Percentiles rank a stretch among this genome's conserved stretches.
These are phyloP conservation scores for Mycothermus thermophilus DNA, from an alignment of 495 filamentous ascomycete genomes.

Conservation along the genomic window DNA sequence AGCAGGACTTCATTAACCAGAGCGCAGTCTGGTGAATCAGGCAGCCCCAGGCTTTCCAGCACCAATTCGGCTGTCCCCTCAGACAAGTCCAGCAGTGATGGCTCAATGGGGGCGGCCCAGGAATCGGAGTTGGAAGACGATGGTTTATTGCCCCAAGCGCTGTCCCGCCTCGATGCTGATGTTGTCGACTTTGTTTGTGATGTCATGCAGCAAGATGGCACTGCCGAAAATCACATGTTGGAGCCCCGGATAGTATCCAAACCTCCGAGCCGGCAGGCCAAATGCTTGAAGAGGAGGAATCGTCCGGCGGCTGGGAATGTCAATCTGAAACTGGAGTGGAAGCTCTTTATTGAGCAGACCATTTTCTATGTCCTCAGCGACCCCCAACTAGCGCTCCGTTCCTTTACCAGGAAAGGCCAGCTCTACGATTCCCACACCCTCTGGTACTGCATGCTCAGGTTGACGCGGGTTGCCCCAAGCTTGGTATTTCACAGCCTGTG, in stretches of 20 bases:
- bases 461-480: conserved; percentile 36
- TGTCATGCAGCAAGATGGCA: conserved; percentile 37
- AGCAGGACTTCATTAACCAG: conserved; percentile 12
- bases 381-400: conserved; percentile 46
- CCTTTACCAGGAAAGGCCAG: conserved; percentile 42
- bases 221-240: conserved; percentile 32
- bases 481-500: conserved; percentile 66
- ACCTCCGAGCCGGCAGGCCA: too few species aligned
- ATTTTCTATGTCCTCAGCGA: conserved; percentile 61
- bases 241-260: too few species aligned
- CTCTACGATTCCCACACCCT: conserved; percentile 36
- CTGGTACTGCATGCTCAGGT: conserved; percentile 39
- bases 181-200: conserved; percentile 40
- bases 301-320: too few species aligned
- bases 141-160: conserved; percentile 28
- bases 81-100: conserved; percentile 8
- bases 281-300: too few species aligned
- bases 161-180: conserved; percentile 30
- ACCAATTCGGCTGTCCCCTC: conserved; percentile 5
- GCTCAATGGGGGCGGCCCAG: conserved; percentile 6
- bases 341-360: conserved; percentile 54
- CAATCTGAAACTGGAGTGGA: conserved; percentile 32
- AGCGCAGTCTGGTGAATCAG: conserved; percentile 4
- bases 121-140: conserved; percentile 26
- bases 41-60: conserved; percentile 8